These are phyloP conservation scores for Wickerhamiella azyma DNA, from an alignment of 805 yeast species.

Conservation along the genomic window DNA sequence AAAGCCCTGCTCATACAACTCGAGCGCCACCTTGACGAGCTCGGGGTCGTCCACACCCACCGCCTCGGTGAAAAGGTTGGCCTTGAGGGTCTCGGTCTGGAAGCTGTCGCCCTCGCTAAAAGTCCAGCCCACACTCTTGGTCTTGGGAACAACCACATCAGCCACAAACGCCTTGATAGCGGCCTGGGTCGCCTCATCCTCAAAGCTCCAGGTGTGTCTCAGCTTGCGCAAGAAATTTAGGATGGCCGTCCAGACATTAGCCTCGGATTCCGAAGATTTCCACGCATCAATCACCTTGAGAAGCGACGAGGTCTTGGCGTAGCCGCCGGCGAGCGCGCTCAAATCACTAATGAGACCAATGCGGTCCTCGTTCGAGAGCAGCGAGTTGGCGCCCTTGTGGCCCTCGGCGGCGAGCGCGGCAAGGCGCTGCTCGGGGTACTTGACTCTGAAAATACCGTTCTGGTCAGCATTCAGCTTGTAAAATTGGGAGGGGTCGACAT, in stretches of 20 bases:
- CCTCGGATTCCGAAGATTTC: conserved; percentile 37
- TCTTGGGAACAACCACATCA: conserved; percentile 42
- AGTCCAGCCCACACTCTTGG: conserved; percentile 49
- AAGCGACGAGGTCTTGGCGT: conserved; percentile 34
- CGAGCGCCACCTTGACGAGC: conserved; percentile 24
- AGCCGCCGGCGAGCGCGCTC: conserved; percentile 42
- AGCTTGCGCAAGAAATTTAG: conserved; percentile 30
- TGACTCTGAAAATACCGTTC: conserved; percentile 47
- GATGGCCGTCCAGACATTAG: conserved; percentile 41
- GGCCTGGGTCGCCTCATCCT: conserved; percentile 29
- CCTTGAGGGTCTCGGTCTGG: conserved; percentile 50
- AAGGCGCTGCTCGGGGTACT: conserved; percentile 40
- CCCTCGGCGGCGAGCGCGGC: conserved; percentile 40
- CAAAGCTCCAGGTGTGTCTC: conserved; percentile 36
- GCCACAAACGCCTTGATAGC: conserved; percentile 35
- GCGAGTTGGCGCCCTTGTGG: conserved; percentile 33
- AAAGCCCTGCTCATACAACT: conserved; percentile 48
- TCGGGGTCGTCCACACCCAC: conserved; percentile 25
- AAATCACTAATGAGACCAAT: conserved; percentile 54
- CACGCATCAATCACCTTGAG: conserved; percentile 38
- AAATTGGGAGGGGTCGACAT: conserved; percentile 32
- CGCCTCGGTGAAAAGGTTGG: conserved; percentile 34
- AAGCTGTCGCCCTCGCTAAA: conserved; percentile 43
- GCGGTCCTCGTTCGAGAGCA: conserved; percentile 43
- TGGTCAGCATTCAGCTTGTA: conserved; percentile 50